phyloP scores from a whole-genome alignment of 768 basidiomycete species.

The Phanerochaete carnosa region DNA sequence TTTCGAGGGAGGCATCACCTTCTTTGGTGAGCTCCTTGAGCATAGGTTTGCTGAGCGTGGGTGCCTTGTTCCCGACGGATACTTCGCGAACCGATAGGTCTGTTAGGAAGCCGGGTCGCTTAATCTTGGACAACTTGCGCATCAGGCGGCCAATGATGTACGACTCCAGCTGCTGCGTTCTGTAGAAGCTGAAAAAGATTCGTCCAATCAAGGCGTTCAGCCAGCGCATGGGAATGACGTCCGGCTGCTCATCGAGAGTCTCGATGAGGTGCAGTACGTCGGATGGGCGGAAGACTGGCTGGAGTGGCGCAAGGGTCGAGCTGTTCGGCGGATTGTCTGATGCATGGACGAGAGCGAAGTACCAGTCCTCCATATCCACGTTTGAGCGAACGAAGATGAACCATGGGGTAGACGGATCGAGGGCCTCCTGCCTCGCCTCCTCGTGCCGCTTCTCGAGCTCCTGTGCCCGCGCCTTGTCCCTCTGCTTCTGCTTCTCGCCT shows the following conservation, averaged over 20 bases:
- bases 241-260: slow-evolving; percentile 88
- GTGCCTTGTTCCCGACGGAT: slow-evolving; percentile 78
- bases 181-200: slow-evolving; percentile 89
- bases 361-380: slow-evolving; percentile 98
- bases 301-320: slow-evolving; percentile 57
- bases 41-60: slow-evolving; percentile 95
- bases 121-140: slow-evolving; percentile 92
- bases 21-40: slow-evolving; percentile 94
- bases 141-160: slow-evolving; percentile 86
- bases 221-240: slow-evolving; percentile 98
- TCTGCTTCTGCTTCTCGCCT: slow-evolving; percentile 41
- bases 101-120: slow-evolving; percentile 80
- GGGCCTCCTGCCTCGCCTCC: slow-evolving; percentile 45
- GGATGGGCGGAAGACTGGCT: slow-evolving; percentile 61
- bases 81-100: slow-evolving; percentile 88
- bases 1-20: slow-evolving; percentile 88
- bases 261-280: slow-evolving; percentile 85
- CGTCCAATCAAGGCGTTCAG: slow-evolving; percentile 92
- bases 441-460: slow-evolving; percentile 30
- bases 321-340: slow-evolving; percentile 61
- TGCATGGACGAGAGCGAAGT: slow-evolving; percentile 75
- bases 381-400: slow-evolving; percentile 90
- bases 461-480: slow-evolving; percentile 31
- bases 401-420: slow-evolving; percentile 68
- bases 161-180: slow-evolving; percentile 75